Percentiles rank a stretch among this genome's conserved stretches.
These are phyloP conservation scores for Amphicarpaea edgeworthii DNA, from an alignment of 306 rosid species.

Conservation along the genomic window DNA sequence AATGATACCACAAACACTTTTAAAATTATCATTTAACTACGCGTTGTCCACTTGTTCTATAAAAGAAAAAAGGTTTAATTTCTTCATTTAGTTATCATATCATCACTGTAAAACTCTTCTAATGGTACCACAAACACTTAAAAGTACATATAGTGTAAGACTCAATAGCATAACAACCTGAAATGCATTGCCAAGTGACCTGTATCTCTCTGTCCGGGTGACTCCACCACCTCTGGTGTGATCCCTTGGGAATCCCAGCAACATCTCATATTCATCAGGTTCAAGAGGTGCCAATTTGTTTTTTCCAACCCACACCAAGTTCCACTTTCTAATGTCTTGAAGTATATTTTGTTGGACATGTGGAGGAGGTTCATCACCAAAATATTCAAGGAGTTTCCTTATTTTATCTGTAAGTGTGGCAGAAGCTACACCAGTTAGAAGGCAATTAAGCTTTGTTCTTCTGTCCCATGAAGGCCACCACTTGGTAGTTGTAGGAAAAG, in stretches of 20 bases:
- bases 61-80: not conserved
- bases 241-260: conserved; percentile 77
- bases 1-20: too few species aligned
- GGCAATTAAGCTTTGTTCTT: conserved; percentile 68
- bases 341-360: conserved; percentile 55
- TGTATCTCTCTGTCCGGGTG: conserved; percentile 69
- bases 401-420: conserved; percentile 62
- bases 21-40: conserved; percentile 5
- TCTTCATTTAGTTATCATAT: not conserved
- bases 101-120: not conserved
- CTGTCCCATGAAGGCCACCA: conserved; percentile 91
- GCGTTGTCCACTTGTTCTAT: not conserved
- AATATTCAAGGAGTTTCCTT: conserved; percentile 57
- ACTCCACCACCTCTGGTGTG: conserved; percentile 89
- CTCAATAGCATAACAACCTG: conserved; percentile 55
- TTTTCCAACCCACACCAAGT: conserved; percentile 85
- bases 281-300: conserved; percentile 82
- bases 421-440: conserved; percentile 61
- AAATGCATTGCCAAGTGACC: conserved; percentile 77
- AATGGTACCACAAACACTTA: conserved; percentile 1
- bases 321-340: conserved; percentile 69
- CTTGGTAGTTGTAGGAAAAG: conserved; percentile 65
- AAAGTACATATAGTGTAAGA: not conserved
- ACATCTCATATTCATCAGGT: conserved; percentile 77
- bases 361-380: conserved; percentile 56